A percentile compares a stretch with the other conserved stretches of the same genome.
phyloP scores from a whole-genome alignment of 306 rosid species.

The Lathyrus oleraceus region DNA sequence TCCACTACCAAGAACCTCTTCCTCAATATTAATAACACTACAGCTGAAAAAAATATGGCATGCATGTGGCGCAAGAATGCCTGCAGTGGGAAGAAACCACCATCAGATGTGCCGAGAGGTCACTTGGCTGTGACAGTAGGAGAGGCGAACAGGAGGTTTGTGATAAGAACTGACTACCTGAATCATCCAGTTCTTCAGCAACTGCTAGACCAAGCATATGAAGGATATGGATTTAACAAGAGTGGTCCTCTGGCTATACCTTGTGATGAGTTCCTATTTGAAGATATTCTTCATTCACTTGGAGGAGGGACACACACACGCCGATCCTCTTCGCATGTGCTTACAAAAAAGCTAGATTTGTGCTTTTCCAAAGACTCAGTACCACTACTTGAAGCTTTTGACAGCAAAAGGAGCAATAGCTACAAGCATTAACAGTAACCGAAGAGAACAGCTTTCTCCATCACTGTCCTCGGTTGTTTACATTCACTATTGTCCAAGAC shows the following conservation, averaged over 20 bases:
- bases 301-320: constrained; percentile 21
- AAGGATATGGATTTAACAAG: constrained; percentile 45
- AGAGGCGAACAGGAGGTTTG: constrained; percentile 44
- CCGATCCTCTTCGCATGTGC: constrained; percentile 36
- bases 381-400: constrained; percentile 42
- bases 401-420: constrained; percentile 36
- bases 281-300: constrained; percentile 49
- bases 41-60: constrained; percentile 17
- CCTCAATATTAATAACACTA: constrained; percentile 1
- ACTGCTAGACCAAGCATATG: constrained; percentile 51
- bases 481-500: constrained; percentile 25
- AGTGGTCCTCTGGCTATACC: constrained; percentile 54
- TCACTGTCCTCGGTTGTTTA: not conserved
- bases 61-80: constrained; percentile 47
- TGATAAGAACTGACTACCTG: constrained; percentile 47
- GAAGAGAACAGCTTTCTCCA: constrained; percentile 24
- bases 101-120: constrained; percentile 44
- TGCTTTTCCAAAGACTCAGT: constrained; percentile 32
- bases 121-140: constrained; percentile 48
- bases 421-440: constrained; percentile 13
- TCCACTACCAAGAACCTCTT: constrained; percentile 20
- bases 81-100: constrained; percentile 35
- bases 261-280: constrained; percentile 48
- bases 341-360: constrained; percentile 32
- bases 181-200: constrained; percentile 44